phyloP scores from a whole-genome alignment of 164 flowering plant genomes.

The Magnolia officinalis region DNA sequence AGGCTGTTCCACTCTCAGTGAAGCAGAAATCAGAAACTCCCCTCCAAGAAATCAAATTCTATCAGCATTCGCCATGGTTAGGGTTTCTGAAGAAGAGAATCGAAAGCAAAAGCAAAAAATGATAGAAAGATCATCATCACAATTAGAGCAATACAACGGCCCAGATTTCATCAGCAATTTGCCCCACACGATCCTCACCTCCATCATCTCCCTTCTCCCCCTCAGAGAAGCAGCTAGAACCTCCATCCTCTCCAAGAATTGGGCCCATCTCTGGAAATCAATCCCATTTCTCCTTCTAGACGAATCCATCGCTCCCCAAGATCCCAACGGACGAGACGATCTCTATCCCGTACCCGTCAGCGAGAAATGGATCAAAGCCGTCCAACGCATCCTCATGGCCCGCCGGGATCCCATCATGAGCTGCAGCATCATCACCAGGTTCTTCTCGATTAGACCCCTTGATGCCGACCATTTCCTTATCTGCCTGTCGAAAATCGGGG shows the following conservation, averaged over 20 bases:
- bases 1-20: too few relatives aligned
- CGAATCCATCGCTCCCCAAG: background rate
- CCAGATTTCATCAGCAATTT: slow-evolving; percentile 1
- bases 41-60: too few relatives aligned
- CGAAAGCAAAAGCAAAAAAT: too few relatives aligned
- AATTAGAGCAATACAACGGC: background rate
- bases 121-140: too few relatives aligned
- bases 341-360: background rate
- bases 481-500: background rate
- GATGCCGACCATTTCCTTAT: background rate
- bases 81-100: too few relatives aligned
- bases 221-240: background rate
- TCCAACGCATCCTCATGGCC: background rate
- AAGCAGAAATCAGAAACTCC: too few relatives aligned
- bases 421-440: background rate
- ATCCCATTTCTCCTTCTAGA: background rate
- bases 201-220: background rate
- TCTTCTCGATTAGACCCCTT: background rate
- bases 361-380: background rate
- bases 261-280: background rate
- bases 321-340: background rate
- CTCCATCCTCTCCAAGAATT: background rate
- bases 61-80: too few relatives aligned
- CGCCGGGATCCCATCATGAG: background rate
- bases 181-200: background rate